Percentiles rank a stretch among this genome's conserved stretches.
These are phyloP conservation scores for Candida sp. DNA, from an alignment of 1,139 yeast genomes.

Conservation along the genomic window DNA sequence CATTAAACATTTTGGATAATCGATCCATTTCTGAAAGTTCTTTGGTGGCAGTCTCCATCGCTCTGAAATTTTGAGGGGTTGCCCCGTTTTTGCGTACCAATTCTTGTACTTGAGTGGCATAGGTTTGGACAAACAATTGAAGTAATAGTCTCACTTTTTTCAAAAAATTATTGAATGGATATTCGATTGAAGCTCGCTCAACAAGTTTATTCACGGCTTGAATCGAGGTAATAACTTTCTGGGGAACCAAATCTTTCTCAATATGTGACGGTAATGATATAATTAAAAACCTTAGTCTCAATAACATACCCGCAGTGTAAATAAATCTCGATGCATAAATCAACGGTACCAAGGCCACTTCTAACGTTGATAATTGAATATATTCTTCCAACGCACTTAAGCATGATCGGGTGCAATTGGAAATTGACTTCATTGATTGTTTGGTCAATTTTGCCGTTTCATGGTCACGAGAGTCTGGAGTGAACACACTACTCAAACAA, in stretches of 20 bases:
- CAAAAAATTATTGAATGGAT: slow-evolving; percentile 48
- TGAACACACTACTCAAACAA: slow-evolving; percentile 32
- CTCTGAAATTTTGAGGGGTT: slow-evolving; percentile 21
- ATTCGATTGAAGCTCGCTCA: slow-evolving; percentile 28
- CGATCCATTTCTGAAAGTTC: slow-evolving; percentile 15
- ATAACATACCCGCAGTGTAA: slow-evolving; percentile 64
- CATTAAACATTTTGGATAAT: slow-evolving; percentile 10
- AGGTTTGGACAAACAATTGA: slow-evolving; percentile 58
- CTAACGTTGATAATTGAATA: slow-evolving; percentile 35
- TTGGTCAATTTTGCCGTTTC: slow-evolving; percentile 19
- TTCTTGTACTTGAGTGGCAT: slow-evolving; percentile 48
- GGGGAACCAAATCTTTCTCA: slow-evolving; percentile 48
- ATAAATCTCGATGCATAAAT: slow-evolving; percentile 62
- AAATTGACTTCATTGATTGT: slow-evolving; percentile 34
- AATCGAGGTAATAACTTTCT: slow-evolving; percentile 41
- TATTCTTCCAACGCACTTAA: slow-evolving; percentile 50
- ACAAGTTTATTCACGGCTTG: slow-evolving; percentile 40
- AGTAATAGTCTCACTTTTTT: slow-evolving; percentile 53
- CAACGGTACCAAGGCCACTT: slow-evolving; percentile 57
- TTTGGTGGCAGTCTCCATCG: slow-evolving; percentile 8
- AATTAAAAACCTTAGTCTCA: slow-evolving; percentile 55
- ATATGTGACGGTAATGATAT: slow-evolving; percentile 53
- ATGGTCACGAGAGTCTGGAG: slow-evolving; percentile 5
- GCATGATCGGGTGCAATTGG: slow-evolving; percentile 56
- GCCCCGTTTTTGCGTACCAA: slow-evolving; percentile 24